Percentiles rank a stretch among this genome's conserved stretches.
phyloP scores from a whole-genome alignment of 169 alveolate species.

The Theileria annulata region DNA sequence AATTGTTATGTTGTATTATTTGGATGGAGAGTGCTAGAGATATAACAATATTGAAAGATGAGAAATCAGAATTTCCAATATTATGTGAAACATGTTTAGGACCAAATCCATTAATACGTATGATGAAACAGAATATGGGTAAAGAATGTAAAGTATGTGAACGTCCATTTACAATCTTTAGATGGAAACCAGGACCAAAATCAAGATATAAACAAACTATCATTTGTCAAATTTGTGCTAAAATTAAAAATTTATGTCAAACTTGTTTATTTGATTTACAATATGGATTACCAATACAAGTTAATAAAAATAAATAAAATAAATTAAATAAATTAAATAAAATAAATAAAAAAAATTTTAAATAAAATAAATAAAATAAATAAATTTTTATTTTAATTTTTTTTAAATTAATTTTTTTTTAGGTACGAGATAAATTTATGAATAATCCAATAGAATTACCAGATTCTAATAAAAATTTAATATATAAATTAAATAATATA shows the following conservation, averaged over 20 bases:
- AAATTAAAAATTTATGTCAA: conserved; percentile 97
- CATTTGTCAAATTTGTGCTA: conserved; percentile 97
- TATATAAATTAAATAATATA: conserved; percentile 69
- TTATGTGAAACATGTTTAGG: conserved; percentile 98
- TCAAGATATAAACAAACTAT: conserved; percentile 94
- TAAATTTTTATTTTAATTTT: too few species aligned
- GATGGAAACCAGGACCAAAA: conserved; percentile 97
- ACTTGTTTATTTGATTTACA: conserved; percentile 96
- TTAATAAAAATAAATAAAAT: conserved; percentile 70
- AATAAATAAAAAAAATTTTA: too few species aligned
- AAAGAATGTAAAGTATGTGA: conserved; percentile 96
- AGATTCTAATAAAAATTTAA: conserved; percentile 73
- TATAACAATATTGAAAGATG: conserved; percentile 76
- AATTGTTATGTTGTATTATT: too few species aligned
- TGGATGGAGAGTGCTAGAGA: conserved; percentile 58
- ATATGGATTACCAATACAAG: conserved; percentile 96
- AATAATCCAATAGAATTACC: conserved; percentile 69
- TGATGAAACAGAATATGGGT: conserved; percentile 93
- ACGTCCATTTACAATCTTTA: conserved; percentile 95
- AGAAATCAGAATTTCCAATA: conserved; percentile 94
- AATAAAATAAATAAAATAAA: too few species aligned
- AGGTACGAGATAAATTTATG: conserved; percentile 65
- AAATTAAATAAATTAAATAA: neutral
- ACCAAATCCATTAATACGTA: conserved; percentile 94
- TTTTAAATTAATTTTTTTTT: neutral